These are phyloP conservation scores for Alternaria novae-zelandiae DNA, from an alignment of 2,329 filamentous ascomycete species.

Conservation along the genomic window DNA sequence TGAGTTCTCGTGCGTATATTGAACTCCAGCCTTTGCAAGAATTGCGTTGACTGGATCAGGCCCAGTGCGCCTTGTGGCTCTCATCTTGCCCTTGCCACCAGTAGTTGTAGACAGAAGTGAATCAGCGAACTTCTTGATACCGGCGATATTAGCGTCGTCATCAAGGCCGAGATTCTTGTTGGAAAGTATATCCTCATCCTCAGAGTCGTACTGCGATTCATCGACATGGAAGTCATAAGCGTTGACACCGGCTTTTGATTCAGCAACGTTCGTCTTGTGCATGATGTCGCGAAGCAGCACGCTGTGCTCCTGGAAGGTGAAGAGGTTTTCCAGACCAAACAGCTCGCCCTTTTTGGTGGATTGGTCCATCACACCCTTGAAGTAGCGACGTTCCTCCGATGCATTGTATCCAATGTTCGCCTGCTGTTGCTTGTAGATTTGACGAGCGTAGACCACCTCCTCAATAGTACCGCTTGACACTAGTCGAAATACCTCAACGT, in stretches of 20 bases:
- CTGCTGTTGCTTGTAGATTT: slow-evolving; percentile 99
- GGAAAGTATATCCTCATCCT: slow-evolving; percentile 35
- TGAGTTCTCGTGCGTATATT: slow-evolving; percentile 95
- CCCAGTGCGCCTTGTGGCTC: slow-evolving; percentile 53
- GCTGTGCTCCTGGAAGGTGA: slow-evolving; percentile 79
- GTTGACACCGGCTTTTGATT: slow-evolving; percentile 83
- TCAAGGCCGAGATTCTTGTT: slow-evolving; percentile 36
- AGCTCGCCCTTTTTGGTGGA: slow-evolving; percentile 87
- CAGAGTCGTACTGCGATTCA: slow-evolving; percentile 36
- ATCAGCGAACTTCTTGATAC: slow-evolving; percentile 62
- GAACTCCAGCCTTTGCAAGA: slow-evolving; percentile 82
- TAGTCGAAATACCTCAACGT: slow-evolving; percentile 94
- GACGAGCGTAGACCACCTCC: slow-evolving; percentile 94
- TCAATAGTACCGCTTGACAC: slow-evolving; percentile 92
- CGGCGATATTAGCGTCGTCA: slow-evolving; percentile 54
- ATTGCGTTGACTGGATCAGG: slow-evolving; percentile 86
- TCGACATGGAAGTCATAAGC: slow-evolving; percentile 73
- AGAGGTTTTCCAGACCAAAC: slow-evolving; percentile 87
- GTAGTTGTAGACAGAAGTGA: slow-evolving; percentile 33
- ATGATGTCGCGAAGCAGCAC: slow-evolving; percentile 92
- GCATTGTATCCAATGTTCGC: slow-evolving; percentile 97
- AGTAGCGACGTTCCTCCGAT: slow-evolving; percentile 90
- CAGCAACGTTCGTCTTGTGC: slow-evolving; percentile 97
- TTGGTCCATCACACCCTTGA: slow-evolving; percentile 89
- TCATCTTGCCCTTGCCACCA: slow-evolving; percentile 43